Percentiles rank a stretch among this genome's conserved stretches.
These are phyloP conservation scores for Cryptomeria japonica DNA, from an alignment of 75 land plant genomes.

Conservation along the genomic window DNA sequence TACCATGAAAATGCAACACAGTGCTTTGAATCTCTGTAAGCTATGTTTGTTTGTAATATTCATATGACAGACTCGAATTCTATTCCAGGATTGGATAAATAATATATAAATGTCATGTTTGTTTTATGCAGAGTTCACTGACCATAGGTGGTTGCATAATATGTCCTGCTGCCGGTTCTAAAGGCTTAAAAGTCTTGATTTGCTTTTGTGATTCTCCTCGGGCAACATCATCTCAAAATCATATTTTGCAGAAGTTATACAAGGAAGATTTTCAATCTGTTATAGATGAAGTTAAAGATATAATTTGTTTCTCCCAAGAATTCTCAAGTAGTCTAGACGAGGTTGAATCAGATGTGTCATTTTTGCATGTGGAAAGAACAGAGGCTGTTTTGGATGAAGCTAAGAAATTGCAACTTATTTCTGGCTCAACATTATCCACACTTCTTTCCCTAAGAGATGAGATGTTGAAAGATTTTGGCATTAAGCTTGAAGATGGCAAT, in stretches of 20 bases:
- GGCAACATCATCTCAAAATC: constrained; percentile 28
- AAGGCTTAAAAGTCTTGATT: constrained; percentile 64
- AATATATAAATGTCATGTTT: not conserved
- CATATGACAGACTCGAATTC: not conserved
- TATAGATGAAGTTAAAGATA: constrained; percentile 33
- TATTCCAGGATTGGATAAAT: not conserved
- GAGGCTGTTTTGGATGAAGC: constrained; percentile 49
- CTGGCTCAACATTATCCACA: constrained; percentile 34
- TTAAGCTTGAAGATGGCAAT: constrained; percentile 16
- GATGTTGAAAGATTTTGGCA: constrained; percentile 41
- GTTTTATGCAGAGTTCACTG: constrained; percentile 63
- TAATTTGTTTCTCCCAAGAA: constrained; percentile 22
- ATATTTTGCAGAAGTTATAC: not conserved
- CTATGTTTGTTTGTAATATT: too few species aligned
- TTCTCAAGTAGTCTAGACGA: constrained; percentile 17
- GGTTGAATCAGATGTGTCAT: constrained; percentile 26
- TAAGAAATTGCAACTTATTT: constrained; percentile 35
- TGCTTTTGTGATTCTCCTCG: constrained; percentile 56
- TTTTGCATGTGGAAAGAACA: constrained; percentile 30
- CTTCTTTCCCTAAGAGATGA: constrained; percentile 36
- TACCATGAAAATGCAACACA: too few species aligned
- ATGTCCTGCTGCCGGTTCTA: constrained; percentile 73
- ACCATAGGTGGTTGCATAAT: constrained; percentile 89
- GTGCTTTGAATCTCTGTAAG: not conserved
- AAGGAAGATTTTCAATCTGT: not conserved